These are phyloP conservation scores for Rhamnella rubrinervis DNA, from an alignment of 331 rosid species.

Conservation along the genomic window DNA sequence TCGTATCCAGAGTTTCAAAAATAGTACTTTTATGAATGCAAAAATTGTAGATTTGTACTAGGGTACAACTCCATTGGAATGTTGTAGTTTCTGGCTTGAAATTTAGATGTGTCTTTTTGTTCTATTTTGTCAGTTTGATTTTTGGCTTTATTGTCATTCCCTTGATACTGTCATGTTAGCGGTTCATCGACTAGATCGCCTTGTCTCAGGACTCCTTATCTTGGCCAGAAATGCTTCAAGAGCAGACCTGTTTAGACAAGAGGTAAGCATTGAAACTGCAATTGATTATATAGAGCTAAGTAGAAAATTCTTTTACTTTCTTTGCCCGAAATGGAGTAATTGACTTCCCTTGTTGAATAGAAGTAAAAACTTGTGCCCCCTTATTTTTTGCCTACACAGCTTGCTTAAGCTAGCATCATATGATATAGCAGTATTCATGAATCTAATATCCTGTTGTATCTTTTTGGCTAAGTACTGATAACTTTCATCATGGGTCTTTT, in stretches of 20 bases:
- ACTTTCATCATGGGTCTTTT: neutral
- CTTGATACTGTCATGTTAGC: slow-evolving; percentile 72
- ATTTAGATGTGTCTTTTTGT: slow-evolving; percentile 11
- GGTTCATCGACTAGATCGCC: slow-evolving; percentile 91
- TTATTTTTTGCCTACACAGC: too few species aligned
- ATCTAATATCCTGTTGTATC: too few species aligned
- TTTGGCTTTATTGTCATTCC: slow-evolving; percentile 30
- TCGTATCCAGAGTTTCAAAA: slow-evolving; percentile 70
- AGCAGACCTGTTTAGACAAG: slow-evolving; percentile 87
- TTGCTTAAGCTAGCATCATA: too few species aligned
- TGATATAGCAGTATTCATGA: too few species aligned
- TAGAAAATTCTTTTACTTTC: neutral
- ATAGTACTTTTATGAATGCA: slow-evolving; percentile 14
- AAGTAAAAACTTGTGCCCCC: too few species aligned
- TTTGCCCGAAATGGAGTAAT: neutral
- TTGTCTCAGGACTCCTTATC: slow-evolving; percentile 95
- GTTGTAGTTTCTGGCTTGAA: slow-evolving; percentile 12
- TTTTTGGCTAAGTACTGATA: too few species aligned
- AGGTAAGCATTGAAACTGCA: slow-evolving; percentile 42
- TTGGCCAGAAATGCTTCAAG: slow-evolving; percentile 82
- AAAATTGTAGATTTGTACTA: neutral
- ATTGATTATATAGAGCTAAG: neutral
- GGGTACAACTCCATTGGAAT: neutral
- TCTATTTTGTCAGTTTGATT: slow-evolving; percentile 13
- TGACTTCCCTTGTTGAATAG: too few species aligned